Base-by-base conservation (phyloP, 1,284 basidiomycete species). In the Malassezia globosa region DNA sequence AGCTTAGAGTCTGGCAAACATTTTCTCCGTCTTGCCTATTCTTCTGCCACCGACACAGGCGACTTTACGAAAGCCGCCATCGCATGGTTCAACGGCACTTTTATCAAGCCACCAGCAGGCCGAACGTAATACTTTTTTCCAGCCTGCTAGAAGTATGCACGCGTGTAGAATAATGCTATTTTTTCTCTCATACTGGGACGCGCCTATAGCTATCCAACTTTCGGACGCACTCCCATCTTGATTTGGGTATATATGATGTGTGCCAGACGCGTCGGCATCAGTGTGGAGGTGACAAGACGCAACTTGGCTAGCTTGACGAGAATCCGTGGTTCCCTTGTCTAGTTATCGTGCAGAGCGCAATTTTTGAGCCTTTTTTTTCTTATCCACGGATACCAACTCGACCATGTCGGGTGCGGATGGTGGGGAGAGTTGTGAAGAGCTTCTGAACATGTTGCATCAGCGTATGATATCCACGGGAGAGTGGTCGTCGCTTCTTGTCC, bases 31-130 rank as follows among this genome's bases (percentile, higher is more conserved):
- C 74, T 87, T 39, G 85, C 85, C 8, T 68, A 56, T 36, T 83
- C 85, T 57, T 61, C 37, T 3, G 40, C 47, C 10, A 86, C 83
- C 80, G 78, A 48, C 78, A 77, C 40, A 10, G 85, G 84, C 13
- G 87, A 88, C 71, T 92, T 84, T 61, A 87, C 87, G 0, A 82
- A 79, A 74, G 77, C 85, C 2, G 86, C 83, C 6, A 81, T 78
- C 5, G 74, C 85, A 21, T 85, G 78, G 77, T 78, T 73, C 1
- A 88, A 88, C 66, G 83, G 83, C 31, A 85, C 84, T 7, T 88
- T 84, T 82, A 75, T 81, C 13, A 37, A 41, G 10, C 54, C 60
- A 4, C 38, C 49, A 2, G 31, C 37, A 14, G 60, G 60, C 7
- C 52, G 54, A 4, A 56, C 60, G 10, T 62, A 51, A n/a, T 23